phyloP scores from a whole-genome alignment of 73 alveolate genomes.

The Tetrahymena borealis region DNA sequence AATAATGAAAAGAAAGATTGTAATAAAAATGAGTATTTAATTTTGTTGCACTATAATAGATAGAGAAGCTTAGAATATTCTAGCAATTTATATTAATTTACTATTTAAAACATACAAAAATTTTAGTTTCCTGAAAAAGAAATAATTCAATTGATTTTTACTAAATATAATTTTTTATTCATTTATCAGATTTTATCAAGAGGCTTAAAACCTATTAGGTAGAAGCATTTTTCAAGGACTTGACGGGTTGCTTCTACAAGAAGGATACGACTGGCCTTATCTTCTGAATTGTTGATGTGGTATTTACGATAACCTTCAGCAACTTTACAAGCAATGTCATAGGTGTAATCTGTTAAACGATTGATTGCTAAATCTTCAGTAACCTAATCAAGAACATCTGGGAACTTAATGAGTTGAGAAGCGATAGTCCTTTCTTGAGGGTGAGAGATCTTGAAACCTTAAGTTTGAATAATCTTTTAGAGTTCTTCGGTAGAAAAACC shows the following conservation, averaged over 20 bases:
- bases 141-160: too few species aligned
- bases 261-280: slow-evolving; percentile 55
- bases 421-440: slow-evolving; percentile 85
- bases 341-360: slow-evolving; percentile 85
- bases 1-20: too few species aligned
- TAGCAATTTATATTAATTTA: too few species aligned
- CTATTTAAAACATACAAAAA: too few species aligned
- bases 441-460: slow-evolving; percentile 40
- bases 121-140: too few species aligned
- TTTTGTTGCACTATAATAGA: too few species aligned
- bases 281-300: slow-evolving; percentile 83
- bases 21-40: too few species aligned
- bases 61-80: too few species aligned
- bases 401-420: slow-evolving; percentile 70
- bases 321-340: slow-evolving; percentile 90
- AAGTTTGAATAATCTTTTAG: slow-evolving; percentile 46
- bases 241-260: slow-evolving; percentile 60
- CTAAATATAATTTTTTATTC: too few species aligned
- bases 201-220: slow-evolving; percentile 69
- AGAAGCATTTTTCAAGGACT: slow-evolving; percentile 50
- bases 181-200: slow-evolving; percentile 65
- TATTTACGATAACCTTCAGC: slow-evolving; percentile 63
- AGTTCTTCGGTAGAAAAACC: slow-evolving; percentile 41
- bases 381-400: slow-evolving; percentile 91
- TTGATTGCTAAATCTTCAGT: slow-evolving; percentile 87